Conservation (phyloP, 257 asterid genomes). For the Striga asiatica region DNA sequence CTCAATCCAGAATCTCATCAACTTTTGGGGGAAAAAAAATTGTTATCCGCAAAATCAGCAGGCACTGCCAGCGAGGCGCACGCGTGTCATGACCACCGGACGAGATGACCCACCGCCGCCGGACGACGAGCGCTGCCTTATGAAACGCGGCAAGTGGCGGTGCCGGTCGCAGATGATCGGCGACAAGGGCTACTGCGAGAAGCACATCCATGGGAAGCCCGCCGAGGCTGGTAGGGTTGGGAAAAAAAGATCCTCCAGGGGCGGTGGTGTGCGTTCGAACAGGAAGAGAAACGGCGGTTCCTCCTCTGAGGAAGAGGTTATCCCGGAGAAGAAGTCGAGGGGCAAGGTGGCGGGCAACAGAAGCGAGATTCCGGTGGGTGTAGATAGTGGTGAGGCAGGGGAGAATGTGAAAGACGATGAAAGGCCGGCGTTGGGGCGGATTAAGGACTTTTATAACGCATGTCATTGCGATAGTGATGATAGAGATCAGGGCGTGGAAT, state of each 20-base stretch:
- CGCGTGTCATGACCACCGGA: constrained; percentile 13
- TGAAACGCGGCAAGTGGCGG: constrained; percentile 26
- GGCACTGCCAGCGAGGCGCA: neutral
- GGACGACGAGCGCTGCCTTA: constrained; percentile 19
- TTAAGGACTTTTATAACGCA: neutral
- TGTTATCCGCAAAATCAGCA: no score
- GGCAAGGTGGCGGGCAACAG: neutral
- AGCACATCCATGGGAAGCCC: constrained; percentile 9
- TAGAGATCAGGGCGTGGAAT: no score
- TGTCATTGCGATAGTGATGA: no score
- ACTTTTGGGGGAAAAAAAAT: no score
- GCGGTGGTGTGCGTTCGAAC: neutral
- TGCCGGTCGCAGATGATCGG: constrained; percentile 22
- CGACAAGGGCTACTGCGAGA: constrained; percentile 18
- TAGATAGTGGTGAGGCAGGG: constrained; percentile 4
- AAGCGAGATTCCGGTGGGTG: no score
- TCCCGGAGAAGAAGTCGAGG: constrained; percentile 20
- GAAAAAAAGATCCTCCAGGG: neutral
- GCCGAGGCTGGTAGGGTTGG: constrained; percentile 9
- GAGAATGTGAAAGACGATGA: neutral
- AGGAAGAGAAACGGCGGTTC: constrained; percentile 2
- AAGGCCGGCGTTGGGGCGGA: neutral
- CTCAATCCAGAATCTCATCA: no score
- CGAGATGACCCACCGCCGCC: constrained; percentile 14
- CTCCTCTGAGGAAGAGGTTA: constrained; percentile 15